A percentile compares a stretch with the other conserved stretches of the same genome.
These are phyloP conservation scores for Suhomyces atakaporum DNA, from an alignment of 1,139 yeast species.

Conservation along the genomic window DNA sequence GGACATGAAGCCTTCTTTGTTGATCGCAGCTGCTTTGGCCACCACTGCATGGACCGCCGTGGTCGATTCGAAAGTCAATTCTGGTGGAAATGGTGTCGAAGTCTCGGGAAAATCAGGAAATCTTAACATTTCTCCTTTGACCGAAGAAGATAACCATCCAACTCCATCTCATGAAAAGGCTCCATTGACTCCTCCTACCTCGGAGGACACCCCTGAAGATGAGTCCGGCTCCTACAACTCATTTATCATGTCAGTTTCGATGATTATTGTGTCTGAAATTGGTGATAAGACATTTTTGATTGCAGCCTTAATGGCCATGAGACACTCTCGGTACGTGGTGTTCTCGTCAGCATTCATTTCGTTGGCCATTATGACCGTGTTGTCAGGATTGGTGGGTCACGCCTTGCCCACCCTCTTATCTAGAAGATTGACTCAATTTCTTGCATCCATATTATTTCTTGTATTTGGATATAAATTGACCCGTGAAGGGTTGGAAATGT, in stretches of 20 bases:
- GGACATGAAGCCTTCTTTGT: constrained; percentile 10
- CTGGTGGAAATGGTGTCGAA: not conserved
- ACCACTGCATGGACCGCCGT: constrained; percentile 7
- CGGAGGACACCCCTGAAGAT: constrained; percentile 13
- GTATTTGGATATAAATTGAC: constrained; percentile 80
- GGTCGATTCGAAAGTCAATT: constrained; percentile 1
- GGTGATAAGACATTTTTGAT: constrained; percentile 97
- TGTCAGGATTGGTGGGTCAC: constrained; percentile 91
- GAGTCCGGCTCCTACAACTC: constrained; percentile 41
- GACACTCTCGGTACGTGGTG: constrained; percentile 77
- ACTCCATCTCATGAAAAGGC: constrained; percentile 27
- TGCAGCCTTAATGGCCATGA: constrained; percentile 98
- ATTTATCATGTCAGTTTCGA: constrained; percentile 68
- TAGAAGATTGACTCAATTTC: constrained; percentile 71
- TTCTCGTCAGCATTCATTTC: constrained; percentile 89
- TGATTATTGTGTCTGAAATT: constrained; percentile 91
- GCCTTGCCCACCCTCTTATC: constrained; percentile 85
- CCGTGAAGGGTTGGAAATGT: constrained; percentile 81
- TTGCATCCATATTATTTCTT: constrained; percentile 79
- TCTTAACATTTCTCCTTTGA: constrained; percentile 27
- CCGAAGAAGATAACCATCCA: constrained; percentile 35
- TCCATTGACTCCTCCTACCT: constrained; percentile 23
- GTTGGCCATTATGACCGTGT: constrained; percentile 82
- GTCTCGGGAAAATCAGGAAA: constrained; percentile 14
- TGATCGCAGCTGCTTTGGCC: constrained; percentile 6